Evolutionary conservation across 768 basidiomycete species (phyloP).

Genomic region (Gloeophyllum trabeum): DNA sequence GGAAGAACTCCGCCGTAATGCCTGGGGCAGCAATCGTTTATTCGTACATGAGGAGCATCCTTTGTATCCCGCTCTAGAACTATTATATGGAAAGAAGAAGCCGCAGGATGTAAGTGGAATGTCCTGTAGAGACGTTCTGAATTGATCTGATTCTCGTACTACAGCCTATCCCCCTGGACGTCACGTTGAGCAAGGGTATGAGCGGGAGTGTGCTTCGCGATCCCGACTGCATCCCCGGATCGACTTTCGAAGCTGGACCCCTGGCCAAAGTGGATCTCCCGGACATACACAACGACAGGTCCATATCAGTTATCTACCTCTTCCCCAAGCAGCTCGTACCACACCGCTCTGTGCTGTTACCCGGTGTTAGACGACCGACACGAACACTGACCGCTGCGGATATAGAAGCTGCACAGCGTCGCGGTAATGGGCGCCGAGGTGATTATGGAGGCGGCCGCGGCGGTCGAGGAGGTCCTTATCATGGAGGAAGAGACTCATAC

Average conservation of each 20-base stretch:
- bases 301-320: slow-evolving; percentile 78
- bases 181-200: slow-evolving; percentile 62
- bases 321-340: slow-evolving; percentile 83
- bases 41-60: slow-evolving; percentile 79
- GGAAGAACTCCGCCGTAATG: slow-evolving; percentile 77
- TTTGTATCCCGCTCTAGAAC: slow-evolving; percentile 80
- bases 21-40: slow-evolving; percentile 73
- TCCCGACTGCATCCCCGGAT: slow-evolving; percentile 83
- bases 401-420: slow-evolving; percentile 49
- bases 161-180: slow-evolving; percentile 69
- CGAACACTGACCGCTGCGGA: slow-evolving; percentile 60
- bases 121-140: background rate
- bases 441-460: slow-evolving; percentile 12
- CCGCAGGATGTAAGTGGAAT: slow-evolving; percentile 51
- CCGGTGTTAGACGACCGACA: slow-evolving; percentile 49
- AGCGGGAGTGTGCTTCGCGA: slow-evolving; percentile 74
- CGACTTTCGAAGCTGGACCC: slow-evolving; percentile 79
- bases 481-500: background rate
- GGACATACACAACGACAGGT: slow-evolving; percentile 81
- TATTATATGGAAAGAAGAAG: slow-evolving; percentile 85
- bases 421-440: slow-evolving; percentile 26
- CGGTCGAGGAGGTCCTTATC: slow-evolving; percentile 9
- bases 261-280: slow-evolving; percentile 46
- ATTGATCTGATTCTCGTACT: slow-evolving; percentile 5
- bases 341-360: slow-evolving; percentile 76